Percentiles rank a stretch among this genome's conserved stretches.
Conservation (phyloP, 768 basidiomycete species). For the Boletus sp. region DNA sequence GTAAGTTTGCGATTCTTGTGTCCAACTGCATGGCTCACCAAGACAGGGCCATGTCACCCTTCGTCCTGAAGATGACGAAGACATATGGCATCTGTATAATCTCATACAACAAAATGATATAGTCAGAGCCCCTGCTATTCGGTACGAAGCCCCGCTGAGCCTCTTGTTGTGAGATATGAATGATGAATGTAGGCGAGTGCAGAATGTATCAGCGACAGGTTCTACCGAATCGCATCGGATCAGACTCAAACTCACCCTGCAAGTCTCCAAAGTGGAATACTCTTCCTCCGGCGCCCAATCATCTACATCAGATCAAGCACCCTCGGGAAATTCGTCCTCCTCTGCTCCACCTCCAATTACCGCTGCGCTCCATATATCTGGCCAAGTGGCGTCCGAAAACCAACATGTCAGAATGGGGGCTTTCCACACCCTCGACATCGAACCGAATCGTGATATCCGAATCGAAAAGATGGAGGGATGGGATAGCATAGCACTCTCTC, state of each 20-base stretch:
- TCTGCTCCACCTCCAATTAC: constrained; percentile 38
- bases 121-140: constrained; percentile 82
- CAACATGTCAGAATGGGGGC: constrained; percentile 89
- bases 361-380: constrained; percentile 80
- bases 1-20: constrained; percentile 45
- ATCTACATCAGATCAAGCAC: constrained; percentile 44
- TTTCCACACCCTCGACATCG: constrained; percentile 92
- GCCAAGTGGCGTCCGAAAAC: constrained; percentile 84
- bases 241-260: constrained; percentile 78
- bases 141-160: constrained; percentile 41
- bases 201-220: constrained; percentile 88
- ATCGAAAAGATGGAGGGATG: constrained; percentile 87
- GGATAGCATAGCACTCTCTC: constrained; percentile 83
- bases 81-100: constrained; percentile 99
- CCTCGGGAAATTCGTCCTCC: constrained; percentile 23
- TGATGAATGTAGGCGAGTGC: constrained; percentile 62
- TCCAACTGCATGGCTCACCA: constrained; percentile 18
- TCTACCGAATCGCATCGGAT: constrained; percentile 91
- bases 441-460: constrained; percentile 85
- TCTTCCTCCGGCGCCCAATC: constrained; percentile 62
- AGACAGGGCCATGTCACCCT: constrained; percentile 88
- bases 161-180: constrained; percentile 4
- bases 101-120: constrained; percentile 87
- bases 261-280: constrained; percentile 79
- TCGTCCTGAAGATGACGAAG: constrained; percentile 96